Conservation (phyloP, 768 basidiomycete genomes). For the Galerina sulciceps region DNA sequence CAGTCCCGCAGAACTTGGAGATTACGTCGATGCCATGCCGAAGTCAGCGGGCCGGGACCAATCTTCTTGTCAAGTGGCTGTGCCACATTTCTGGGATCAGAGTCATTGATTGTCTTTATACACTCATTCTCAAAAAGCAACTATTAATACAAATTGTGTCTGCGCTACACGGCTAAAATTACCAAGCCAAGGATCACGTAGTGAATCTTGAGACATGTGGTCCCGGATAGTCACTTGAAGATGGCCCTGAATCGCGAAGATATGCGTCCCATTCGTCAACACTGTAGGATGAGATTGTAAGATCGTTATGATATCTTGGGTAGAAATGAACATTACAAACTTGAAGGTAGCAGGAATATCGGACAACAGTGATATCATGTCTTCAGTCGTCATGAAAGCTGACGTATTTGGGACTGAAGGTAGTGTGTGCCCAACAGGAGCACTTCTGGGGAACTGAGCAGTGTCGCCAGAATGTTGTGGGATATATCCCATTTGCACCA, state of each 20-base stretch:
- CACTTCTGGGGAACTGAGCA: background rate
- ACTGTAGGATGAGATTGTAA: constrained; percentile 3
- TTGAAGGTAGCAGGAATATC: constrained; percentile 55
- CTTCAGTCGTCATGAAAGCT: constrained; percentile 29
- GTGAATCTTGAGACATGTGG: background rate
- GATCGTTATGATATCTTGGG: background rate
- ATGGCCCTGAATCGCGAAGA: background rate
- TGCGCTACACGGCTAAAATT: no score
- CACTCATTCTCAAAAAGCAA: no score
- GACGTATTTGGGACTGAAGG: background rate
- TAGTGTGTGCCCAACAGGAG: constrained; percentile 1
- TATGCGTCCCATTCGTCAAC: constrained; percentile 21
- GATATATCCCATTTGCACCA: constrained; percentile 26
- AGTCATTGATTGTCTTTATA: no score
- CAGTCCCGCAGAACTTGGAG: no score
- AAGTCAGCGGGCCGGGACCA: background rate
- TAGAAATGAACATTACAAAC: constrained; percentile 33
- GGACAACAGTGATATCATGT: constrained; percentile 58
- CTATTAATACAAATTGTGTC: no score
- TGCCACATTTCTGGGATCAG: background rate
- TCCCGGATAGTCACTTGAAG: background rate
- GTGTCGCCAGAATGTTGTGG: constrained; percentile 2
- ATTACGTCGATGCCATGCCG: no score
- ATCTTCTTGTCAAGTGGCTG: background rate
- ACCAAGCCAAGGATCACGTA: no score